Evolutionary conservation across 208 protist species (phyloP).

Genomic region (Kentomonas sorsogonicus): DNA sequence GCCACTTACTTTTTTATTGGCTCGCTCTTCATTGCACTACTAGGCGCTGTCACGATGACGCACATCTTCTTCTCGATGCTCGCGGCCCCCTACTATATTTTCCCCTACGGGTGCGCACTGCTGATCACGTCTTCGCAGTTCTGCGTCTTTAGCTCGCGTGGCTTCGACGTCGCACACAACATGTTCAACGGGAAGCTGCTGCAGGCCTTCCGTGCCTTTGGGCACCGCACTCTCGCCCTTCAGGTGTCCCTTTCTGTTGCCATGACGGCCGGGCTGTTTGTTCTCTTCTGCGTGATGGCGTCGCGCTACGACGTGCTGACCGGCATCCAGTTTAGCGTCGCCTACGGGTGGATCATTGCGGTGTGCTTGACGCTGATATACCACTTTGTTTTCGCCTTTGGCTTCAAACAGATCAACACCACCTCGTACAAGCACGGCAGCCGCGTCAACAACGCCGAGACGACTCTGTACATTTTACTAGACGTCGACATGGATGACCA

Average conservation of each 20-base stretch:
- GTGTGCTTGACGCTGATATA: constrained; percentile 54
- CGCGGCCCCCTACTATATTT: constrained; percentile 40
- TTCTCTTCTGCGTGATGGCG: constrained; percentile 59
- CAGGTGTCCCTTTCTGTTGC: constrained; percentile 32
- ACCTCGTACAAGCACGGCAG: constrained; percentile 43
- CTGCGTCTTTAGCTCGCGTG: constrained; percentile 48
- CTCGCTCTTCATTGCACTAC: constrained; percentile 38
- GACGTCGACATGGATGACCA: constrained; percentile 42
- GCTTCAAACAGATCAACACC: constrained; percentile 27
- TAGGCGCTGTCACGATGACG: constrained; percentile 32
- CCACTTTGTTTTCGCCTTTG: constrained; percentile 55
- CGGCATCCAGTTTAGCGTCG: constrained; percentile 53
- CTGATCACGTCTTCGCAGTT: constrained; percentile 38
- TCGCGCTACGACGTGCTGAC: constrained; percentile 33
- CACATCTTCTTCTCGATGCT: constrained; percentile 69
- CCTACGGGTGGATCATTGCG: constrained; percentile 64
- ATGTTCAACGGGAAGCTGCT: constrained; percentile 55
- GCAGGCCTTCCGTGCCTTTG: constrained; percentile 35
- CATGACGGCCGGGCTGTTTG: constrained; percentile 32
- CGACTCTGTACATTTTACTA: constrained; percentile 44
- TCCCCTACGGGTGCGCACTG: constrained; percentile 50
- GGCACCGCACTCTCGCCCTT: constrained; percentile 25
- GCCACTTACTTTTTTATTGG: constrained; percentile 54
- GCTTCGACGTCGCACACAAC: constrained; percentile 52
- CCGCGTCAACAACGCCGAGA: constrained; percentile 46